Evolutionary conservation across 2,329 filamentous ascomycete genomes (phyloP).

Genomic region (Hawksworthiomyces lignivorus): DNA sequence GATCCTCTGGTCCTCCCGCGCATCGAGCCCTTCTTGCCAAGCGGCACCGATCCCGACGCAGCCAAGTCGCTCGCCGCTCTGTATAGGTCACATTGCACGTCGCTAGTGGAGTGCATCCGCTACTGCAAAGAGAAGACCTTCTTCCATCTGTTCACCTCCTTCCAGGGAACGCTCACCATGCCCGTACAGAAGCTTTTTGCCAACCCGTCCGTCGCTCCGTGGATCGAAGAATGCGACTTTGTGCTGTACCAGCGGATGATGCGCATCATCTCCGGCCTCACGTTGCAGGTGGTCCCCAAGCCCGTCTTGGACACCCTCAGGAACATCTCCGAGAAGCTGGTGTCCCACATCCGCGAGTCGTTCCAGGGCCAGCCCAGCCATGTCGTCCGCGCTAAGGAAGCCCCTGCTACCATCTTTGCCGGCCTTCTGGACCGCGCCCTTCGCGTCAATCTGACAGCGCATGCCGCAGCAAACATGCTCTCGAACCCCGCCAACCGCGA

Average conservation of each 20-base stretch:
- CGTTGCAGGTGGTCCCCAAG: constrained; percentile 83
- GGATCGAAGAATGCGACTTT: constrained; percentile 95
- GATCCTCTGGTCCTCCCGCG: constrained; percentile 74
- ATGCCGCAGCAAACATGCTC: constrained; percentile 88
- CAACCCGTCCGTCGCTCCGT: constrained; percentile 71
- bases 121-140: constrained; percentile 97
- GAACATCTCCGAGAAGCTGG: constrained; percentile 75
- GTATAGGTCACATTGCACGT: constrained; percentile 92
- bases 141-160: constrained; percentile 88
- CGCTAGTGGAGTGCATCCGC: constrained; percentile 87
- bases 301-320: constrained; percentile 79
- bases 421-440: constrained; percentile 79
- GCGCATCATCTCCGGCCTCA: constrained; percentile 79
- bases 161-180: constrained; percentile 92
- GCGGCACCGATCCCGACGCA: constrained; percentile 76
- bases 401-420: constrained; percentile 82
- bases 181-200: constrained; percentile 90
- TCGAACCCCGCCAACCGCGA: constrained; percentile 83
- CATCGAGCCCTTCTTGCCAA: constrained; percentile 73
- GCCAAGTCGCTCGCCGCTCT: constrained; percentile 79
- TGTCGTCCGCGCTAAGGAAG: constrained; percentile 78
- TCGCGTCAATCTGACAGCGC: constrained; percentile 85
- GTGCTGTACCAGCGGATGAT: constrained; percentile 97
- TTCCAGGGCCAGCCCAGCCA: constrained; percentile 81
- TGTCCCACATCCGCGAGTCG: constrained; percentile 72